Conservation (phyloP, 2,329 filamentous ascomycete species). For the Phaeosphaeria sp. region DNA sequence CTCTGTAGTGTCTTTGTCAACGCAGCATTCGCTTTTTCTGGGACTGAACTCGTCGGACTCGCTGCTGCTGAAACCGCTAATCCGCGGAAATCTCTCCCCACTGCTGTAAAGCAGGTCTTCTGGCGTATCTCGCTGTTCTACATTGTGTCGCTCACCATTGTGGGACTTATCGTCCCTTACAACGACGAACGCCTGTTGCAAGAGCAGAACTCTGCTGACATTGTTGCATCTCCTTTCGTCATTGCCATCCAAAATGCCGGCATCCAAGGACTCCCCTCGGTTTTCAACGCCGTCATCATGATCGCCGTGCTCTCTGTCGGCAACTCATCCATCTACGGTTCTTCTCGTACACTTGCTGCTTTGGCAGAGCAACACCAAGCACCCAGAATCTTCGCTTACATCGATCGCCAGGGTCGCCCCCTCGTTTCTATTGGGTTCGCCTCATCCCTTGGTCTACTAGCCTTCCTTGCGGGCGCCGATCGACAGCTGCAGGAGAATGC, state of each 20-base stretch:
- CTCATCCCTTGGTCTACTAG: slow-evolving; percentile 65
- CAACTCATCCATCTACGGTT: slow-evolving; percentile 90
- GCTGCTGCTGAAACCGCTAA: slow-evolving; percentile 81
- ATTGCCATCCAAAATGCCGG: slow-evolving; percentile 88
- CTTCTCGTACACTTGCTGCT: slow-evolving; percentile 86
- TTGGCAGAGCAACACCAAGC: slow-evolving; percentile 78
- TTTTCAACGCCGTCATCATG: slow-evolving; percentile 96
- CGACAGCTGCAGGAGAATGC: slow-evolving; percentile 50
- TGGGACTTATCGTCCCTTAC: slow-evolving; percentile 83
- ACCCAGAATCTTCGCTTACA: slow-evolving; percentile 64
- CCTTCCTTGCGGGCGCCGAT: slow-evolving; percentile 60
- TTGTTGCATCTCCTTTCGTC: slow-evolving; percentile 86
- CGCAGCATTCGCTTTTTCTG: slow-evolving; percentile 76
- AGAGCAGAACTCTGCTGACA: slow-evolving; percentile 65
- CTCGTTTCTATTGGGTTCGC: slow-evolving; percentile 61
- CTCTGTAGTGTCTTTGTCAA: slow-evolving; percentile 79
- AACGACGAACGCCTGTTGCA: slow-evolving; percentile 68
- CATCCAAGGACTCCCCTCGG: slow-evolving; percentile 78
- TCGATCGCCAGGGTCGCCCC: slow-evolving; percentile 67
- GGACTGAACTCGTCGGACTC: slow-evolving; percentile 78
- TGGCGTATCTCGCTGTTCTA: slow-evolving; percentile 82
- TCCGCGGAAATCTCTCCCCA: slow-evolving; percentile 83
- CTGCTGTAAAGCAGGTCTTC: slow-evolving; percentile 92
- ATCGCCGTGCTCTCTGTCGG: slow-evolving; percentile 89
- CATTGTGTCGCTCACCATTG: slow-evolving; percentile 78